phyloP scores from a whole-genome alignment of 257 asterid species.

The Nicotiana sylvestris region DNA sequence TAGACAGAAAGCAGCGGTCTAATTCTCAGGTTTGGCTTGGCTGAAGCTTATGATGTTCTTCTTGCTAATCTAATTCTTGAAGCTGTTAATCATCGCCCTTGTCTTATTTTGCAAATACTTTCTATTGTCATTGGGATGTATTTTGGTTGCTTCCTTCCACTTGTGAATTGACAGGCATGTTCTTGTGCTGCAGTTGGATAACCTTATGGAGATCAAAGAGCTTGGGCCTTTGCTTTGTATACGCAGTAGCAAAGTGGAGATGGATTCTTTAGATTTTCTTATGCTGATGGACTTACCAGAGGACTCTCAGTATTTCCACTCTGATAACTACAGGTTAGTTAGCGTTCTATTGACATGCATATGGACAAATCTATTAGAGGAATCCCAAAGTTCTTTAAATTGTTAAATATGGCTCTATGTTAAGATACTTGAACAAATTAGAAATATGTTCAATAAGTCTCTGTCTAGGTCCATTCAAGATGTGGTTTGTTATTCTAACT shows the following conservation, averaged over 20 bases:
- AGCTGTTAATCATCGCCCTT: not conserved
- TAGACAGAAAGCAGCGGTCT: constrained; percentile 33
- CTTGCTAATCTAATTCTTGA: not conserved
- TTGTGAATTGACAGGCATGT: not conserved
- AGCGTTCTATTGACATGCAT: not conserved
- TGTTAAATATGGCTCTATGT: not conserved
- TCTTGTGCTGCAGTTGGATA: constrained; percentile 51
- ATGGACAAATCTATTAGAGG: not conserved
- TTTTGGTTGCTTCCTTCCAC: not conserved
- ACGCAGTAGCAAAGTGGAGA: constrained; percentile 40
- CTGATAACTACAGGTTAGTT: constrained; percentile 64
- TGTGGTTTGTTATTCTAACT: not conserved
- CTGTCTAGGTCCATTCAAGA: not conserved
- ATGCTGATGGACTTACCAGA: constrained; percentile 63
- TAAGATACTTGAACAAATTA: not conserved
- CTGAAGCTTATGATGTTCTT: not conserved
- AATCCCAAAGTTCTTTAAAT: not conserved
- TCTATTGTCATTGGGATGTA: not conserved
- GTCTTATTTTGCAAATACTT: not conserved
- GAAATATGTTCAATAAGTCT: not conserved
- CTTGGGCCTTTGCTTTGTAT: constrained; percentile 56
- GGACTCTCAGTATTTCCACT: constrained; percentile 66
- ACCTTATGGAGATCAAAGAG: constrained; percentile 72
- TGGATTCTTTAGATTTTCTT: constrained; percentile 54
- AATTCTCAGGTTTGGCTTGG: constrained; percentile 61